Evolutionary conservation across 176 grass and related monocot species (phyloP).

Genomic region (Cenchrus purpureus): DNA sequence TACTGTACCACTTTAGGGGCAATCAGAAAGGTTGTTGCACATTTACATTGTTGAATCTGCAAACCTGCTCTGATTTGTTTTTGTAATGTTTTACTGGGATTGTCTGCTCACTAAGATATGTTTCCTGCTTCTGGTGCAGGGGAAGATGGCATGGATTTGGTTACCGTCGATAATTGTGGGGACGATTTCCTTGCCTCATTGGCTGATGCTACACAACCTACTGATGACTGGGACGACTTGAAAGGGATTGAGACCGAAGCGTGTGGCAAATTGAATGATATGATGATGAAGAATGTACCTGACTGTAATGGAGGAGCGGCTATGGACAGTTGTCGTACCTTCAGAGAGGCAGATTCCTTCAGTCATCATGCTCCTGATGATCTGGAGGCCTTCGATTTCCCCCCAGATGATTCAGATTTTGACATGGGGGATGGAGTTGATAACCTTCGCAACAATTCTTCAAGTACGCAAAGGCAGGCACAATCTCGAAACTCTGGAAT

Average conservation of each 20-base stretch:
- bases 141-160: slow-evolving; percentile 58
- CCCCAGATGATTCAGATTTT: slow-evolving; percentile 58
- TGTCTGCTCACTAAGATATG: background rate
- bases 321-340: background rate
- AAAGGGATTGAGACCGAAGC: slow-evolving; percentile 85
- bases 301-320: slow-evolving; percentile 37
- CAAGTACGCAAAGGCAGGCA: slow-evolving; percentile 30
- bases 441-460: background rate
- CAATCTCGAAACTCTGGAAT: slow-evolving; percentile 24
- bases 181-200: slow-evolving; percentile 72
- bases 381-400: background rate
- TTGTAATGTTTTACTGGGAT: background rate
- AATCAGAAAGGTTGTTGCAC: background rate
- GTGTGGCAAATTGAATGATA: slow-evolving; percentile 72
- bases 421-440: slow-evolving; percentile 45
- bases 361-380: background rate
- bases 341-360: slow-evolving; percentile 13
- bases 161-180: slow-evolving; percentile 78
- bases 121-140: slow-evolving; percentile 43
- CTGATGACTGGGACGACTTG: slow-evolving; percentile 85
- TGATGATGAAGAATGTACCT: slow-evolving; percentile 50
- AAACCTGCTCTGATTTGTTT: background rate
- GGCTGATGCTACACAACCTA: slow-evolving; percentile 59
- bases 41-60: slow-evolving; percentile 3
- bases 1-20: background rate